Conservation (phyloP, 257 asterid species). For the Nicotiana sylvestris region DNA sequence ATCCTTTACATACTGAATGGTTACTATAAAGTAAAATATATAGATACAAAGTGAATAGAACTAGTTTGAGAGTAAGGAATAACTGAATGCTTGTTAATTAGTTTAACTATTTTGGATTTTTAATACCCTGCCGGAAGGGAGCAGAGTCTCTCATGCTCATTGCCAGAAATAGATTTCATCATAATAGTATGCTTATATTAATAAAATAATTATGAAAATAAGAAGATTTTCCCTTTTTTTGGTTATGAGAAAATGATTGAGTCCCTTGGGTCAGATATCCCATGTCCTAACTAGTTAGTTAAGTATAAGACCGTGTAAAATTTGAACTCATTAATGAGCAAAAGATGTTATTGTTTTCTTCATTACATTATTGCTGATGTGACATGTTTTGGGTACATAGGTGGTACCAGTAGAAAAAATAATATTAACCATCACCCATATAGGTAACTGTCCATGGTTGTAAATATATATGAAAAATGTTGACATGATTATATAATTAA, state of each 20-base stretch:
- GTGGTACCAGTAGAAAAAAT: neutral
- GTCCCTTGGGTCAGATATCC: too few species aligned
- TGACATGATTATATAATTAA: too few species aligned
- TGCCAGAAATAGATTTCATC: too few species aligned
- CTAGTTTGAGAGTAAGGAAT: neutral
- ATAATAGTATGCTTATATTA: too few species aligned
- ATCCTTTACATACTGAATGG: neutral
- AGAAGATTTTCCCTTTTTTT: too few species aligned
- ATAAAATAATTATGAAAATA: too few species aligned
- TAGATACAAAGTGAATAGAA: neutral
- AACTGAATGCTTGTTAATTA: too few species aligned
- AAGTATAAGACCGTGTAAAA: neutral
- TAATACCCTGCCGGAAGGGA: neutral
- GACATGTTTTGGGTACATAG: neutral
- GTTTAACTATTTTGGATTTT: too few species aligned
- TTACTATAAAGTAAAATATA: neutral
- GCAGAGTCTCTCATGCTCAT: neutral
- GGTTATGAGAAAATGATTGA: too few species aligned
- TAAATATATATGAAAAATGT: neutral
- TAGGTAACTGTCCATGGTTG: neutral
- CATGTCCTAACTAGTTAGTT: too few species aligned
- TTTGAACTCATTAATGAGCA: neutral
- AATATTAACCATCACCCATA: neutral
- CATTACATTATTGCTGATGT: neutral
- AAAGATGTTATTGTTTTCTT: neutral